phyloP scores from a whole-genome alignment of 805 yeast genomes.

The Candida maesae region DNA sequence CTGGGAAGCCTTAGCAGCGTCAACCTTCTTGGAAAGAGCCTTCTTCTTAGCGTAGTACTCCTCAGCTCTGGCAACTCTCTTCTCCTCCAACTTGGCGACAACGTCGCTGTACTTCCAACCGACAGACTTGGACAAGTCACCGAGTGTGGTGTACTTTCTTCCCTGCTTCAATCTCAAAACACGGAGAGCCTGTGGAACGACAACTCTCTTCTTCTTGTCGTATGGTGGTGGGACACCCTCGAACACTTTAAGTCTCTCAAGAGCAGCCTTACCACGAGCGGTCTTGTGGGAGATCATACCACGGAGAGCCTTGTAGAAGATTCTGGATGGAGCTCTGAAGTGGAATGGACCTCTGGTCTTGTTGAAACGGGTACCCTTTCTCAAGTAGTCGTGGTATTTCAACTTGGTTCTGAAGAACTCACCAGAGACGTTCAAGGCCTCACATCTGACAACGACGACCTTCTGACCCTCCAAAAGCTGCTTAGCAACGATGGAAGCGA shows the following conservation, averaged over 20 bases:
- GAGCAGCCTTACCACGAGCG: conserved; percentile 99
- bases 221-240: conserved; percentile 99
- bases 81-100: conserved; percentile 96
- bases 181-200: conserved; percentile 99
- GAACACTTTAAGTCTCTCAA: conserved; percentile 98
- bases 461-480: conserved; percentile 98
- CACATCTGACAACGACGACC: conserved; percentile 96
- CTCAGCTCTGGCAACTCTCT: conserved; percentile 98
- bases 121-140: conserved; percentile 92
- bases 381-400: conserved; percentile 99
- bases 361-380: conserved; percentile 99
- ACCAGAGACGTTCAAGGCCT: conserved; percentile 97
- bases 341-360: conserved; percentile 99
- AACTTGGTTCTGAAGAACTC: conserved; percentile 99
- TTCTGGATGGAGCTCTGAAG: conserved; percentile 99
- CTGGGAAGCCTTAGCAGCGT: conserved; percentile 80
- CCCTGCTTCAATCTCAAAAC: conserved; percentile 99
- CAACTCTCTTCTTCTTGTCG: conserved; percentile 99
- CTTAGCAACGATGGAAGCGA: conserved; percentile 98
- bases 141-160: conserved; percentile 98
- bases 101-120: conserved; percentile 99
- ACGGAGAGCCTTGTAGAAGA: conserved; percentile 98
- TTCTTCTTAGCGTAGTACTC: conserved; percentile 99
- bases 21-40: conserved; percentile 90
- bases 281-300: conserved; percentile 99